A percentile compares a stretch with the other conserved stretches of the same genome.
Conservation (phyloP, 176 grass and related monocot species). For the Paspalum notatum region DNA sequence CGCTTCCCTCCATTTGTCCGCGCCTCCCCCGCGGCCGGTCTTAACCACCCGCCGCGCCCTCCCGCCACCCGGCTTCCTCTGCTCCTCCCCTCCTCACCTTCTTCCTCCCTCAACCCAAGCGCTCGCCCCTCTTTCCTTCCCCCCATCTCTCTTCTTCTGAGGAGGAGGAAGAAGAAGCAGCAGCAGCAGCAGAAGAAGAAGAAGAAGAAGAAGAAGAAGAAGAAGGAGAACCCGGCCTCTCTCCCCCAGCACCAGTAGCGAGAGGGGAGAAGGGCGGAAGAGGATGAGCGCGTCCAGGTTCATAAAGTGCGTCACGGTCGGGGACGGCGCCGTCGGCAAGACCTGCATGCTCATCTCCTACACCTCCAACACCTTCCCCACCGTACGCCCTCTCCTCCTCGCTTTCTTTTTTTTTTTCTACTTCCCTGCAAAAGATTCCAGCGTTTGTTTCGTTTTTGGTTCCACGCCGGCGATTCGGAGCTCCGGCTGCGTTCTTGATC, state of each 20-base stretch:
- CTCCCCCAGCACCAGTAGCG: not conserved
- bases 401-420: not conserved
- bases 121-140: not conserved
- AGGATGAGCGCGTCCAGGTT: constrained; percentile 78
- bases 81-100: not conserved
- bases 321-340: constrained; percentile 78
- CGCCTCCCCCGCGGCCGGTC: constrained; percentile 35
- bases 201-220: not conserved
- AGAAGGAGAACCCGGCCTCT: not conserved
- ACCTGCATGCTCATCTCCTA: constrained; percentile 82
- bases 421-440: not conserved
- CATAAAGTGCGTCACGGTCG: constrained; percentile 81
- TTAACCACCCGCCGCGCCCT: constrained; percentile 31
- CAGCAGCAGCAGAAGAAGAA: too few species aligned
- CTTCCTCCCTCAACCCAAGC: constrained; percentile 5
- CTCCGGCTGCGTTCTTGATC: constrained; percentile 30
- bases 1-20: constrained; percentile 53
- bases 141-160: not conserved
- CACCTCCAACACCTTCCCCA: constrained; percentile 77
- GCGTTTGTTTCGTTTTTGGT: not conserved
- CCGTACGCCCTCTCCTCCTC: constrained; percentile 12
- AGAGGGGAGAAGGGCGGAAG: constrained; percentile 25
- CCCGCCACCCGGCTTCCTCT: constrained; percentile 24
- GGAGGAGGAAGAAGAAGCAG: not conserved
- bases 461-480: not conserved